Base-by-base conservation (phyloP, 768 basidiomycete genomes). In the Tylopilus rubrobrunneus region DNA sequence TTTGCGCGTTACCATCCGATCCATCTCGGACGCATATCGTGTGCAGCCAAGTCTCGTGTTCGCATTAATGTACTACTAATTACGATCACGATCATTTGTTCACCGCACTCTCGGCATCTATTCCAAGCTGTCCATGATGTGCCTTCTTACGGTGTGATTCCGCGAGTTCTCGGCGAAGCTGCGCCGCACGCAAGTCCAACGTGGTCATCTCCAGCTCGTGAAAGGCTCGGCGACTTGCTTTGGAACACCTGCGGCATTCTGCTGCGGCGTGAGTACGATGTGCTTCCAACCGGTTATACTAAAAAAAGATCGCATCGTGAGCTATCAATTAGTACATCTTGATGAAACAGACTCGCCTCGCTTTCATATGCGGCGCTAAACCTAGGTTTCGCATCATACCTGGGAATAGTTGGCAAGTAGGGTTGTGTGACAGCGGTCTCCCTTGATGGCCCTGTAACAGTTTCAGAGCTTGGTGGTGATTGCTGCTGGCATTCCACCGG, bases 1-100 rank as follows among this genome's bases (percentile, higher is more conserved):
- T 80, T 67, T 88, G 85, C 64, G 78, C 82, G 2, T 67, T 86
- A 44, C 84, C 86, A 14, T 81, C 81, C 63, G 82, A 89, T 63
- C 87, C 85, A 7, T 66, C 71, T 50, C 77, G 74, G 66, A 85
- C 84, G 23, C 72, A 89, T 58, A 85, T 88, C 72, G 80, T 85
- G 59, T 89, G 86, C 70, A 84, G 72, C 62, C 85, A 78, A n/a
- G 69, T 88, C 58, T 81, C 80, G 51, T 76, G 78, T 63, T 55
- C 55, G 40, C 61, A n/a, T 54, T 61, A 48, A 58, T 56, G 58
- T 57, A 55, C 57, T 57, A 54, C 23, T 37, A 52, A 61, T 67
- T 57, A 60, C 56, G 60, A 66, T 65, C 57, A 58, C 55, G 54
- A 67, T 65, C 64, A 55, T 41, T 52, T 53, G 33, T 57, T 59